Conservation (phyloP, 108 stramenopile genomes). For the Pseudonitzschia multistriata region DNA sequence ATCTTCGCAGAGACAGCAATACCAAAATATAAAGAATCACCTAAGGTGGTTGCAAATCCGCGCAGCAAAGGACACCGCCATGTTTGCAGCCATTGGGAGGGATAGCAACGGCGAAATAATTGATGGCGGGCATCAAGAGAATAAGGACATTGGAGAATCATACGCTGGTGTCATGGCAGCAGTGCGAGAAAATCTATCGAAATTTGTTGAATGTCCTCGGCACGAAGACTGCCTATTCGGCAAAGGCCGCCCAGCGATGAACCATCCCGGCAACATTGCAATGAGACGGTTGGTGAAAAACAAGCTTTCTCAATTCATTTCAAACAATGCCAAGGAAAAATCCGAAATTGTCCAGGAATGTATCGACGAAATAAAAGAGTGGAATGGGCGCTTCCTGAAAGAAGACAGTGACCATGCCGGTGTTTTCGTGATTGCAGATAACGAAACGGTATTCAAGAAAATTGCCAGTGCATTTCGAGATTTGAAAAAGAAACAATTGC, state of each 20-base stretch:
- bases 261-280: constrained; percentile 23
- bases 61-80: constrained; percentile 4
- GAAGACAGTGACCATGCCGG: constrained; percentile 10
- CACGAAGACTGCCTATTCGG: constrained; percentile 29
- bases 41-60: background rate
- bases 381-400: constrained; percentile 21
- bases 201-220: constrained; percentile 7
- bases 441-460: background rate
- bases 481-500: constrained; percentile 10
- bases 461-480: constrained; percentile 15
- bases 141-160: background rate
- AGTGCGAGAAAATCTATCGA: background rate
- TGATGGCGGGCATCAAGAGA: background rate
- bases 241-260: constrained; percentile 20
- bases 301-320: background rate
- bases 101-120: background rate
- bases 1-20: background rate
- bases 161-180: background rate
- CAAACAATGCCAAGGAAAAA: background rate
- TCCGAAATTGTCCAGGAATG: background rate
- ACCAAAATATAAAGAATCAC: background rate
- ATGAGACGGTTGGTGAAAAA: constrained; percentile 20
- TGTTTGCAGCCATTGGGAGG: background rate
- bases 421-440: background rate
- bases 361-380: background rate